Evolutionary conservation across 306 rosid species (phyloP).

Genomic region (Vigna mungo): DNA sequence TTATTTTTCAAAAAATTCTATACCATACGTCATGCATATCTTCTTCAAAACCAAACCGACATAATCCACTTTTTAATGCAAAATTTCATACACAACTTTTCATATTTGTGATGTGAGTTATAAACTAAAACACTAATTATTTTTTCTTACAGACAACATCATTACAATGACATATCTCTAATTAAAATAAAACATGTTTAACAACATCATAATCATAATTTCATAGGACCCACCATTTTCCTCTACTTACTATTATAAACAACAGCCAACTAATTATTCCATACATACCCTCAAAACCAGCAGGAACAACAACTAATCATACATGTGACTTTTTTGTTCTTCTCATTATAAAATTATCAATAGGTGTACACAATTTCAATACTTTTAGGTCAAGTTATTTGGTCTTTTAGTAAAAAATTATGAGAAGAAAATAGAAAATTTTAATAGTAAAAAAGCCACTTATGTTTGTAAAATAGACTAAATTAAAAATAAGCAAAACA

Average conservation of each 20-base stretch:
- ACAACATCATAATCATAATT: background rate
- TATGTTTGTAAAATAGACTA: no score
- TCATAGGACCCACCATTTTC: background rate
- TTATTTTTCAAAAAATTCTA: slow-evolving; percentile 8
- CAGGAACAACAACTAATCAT: background rate
- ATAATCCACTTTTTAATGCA: slow-evolving; percentile 17
- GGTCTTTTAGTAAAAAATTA: background rate
- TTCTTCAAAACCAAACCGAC: slow-evolving; percentile 31
- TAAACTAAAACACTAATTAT: background rate
- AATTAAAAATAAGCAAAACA: no score
- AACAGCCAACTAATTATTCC: background rate
- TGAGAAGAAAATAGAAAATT: no score
- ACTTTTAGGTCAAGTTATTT: background rate
- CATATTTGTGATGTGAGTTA: slow-evolving; percentile 19
- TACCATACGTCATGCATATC: slow-evolving; percentile 48
- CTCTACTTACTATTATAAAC: background rate
- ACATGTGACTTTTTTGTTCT: background rate
- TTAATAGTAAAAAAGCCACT: no score
- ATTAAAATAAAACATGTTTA: background rate
- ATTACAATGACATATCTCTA: background rate
- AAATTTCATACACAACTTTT: slow-evolving; percentile 12
- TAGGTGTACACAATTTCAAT: background rate
- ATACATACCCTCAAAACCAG: no score
- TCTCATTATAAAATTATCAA: background rate
- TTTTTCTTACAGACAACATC: slow-evolving; percentile 20